Evolutionary conservation across 2,329 filamentous ascomycete species (phyloP), one percentile per base, ranked within the genome.

Genomic region (Cladophialophora psammophila): DNA sequence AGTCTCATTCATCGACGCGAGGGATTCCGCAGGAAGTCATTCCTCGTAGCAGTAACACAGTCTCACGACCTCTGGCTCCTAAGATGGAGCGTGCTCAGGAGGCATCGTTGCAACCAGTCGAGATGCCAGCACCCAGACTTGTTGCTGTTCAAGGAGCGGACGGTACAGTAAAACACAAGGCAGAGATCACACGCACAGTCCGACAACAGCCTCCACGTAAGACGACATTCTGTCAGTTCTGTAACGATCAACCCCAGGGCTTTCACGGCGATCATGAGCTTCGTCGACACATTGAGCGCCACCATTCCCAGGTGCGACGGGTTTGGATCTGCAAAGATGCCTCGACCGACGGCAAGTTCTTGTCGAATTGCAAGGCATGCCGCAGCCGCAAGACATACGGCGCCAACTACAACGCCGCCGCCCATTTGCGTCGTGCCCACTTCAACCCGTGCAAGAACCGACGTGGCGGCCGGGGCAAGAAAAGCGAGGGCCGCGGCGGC

Each of bases 371-470:
- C 86, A 96, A 96, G 79, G 87, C 91, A 56, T 98, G 94, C 78
- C 86, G 85, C 57, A 85, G 85, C 53, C 81, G 85, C 63, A 97
- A 97, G 82, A 86, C 87, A 66, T 98, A 98, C 73, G 91, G 91
- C 3, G 92, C 91, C 15, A 95, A 97, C 80, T 97, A 98, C 80
- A 98, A 98, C 74, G 94, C 94, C 0, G 93, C 93, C 0, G 94
- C 93, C 0, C 94, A 98, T 76, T 85, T 98, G 8, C 87, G 94
- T 50, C 89, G 94, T 58, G 90, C 91, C 0, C 94, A 98, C 77
- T 98, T 97, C 83, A 91, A 91, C 75, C 90, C 87, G 1, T 84
- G 86, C 72, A 86, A 87, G 75, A 81, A 80, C 26, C 80, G 80
- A 20, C 77, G 80, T n/a, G 80, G 85, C 26, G 87, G 86, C 8